Conservation (phyloP, 257 asterid genomes). For the Lantana camara region DNA sequence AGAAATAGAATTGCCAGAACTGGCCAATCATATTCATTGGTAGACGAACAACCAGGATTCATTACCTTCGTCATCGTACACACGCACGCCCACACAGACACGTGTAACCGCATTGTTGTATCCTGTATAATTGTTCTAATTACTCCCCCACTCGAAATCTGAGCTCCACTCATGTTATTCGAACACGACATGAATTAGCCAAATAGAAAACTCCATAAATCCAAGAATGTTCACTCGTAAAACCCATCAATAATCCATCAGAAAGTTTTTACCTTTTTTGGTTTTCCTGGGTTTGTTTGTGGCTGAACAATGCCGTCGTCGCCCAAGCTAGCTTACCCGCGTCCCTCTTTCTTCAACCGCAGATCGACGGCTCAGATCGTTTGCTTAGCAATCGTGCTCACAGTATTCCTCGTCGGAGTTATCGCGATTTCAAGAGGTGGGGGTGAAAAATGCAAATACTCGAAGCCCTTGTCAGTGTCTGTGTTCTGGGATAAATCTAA, state of each 20-base stretch:
- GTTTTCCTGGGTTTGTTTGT: conserved; percentile 11
- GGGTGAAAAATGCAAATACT: conserved; percentile 38
- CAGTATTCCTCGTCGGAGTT: conserved; percentile 48
- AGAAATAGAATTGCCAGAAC: too few species aligned
- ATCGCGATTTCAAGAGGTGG: conserved; percentile 38
- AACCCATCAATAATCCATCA: background rate
- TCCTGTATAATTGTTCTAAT: background rate
- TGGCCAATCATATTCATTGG: too few species aligned
- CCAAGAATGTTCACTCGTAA: background rate
- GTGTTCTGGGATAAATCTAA: conserved; percentile 63
- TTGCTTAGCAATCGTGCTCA: conserved; percentile 41
- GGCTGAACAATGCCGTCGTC: conserved; percentile 59
- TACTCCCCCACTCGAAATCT: background rate
- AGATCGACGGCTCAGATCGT: conserved; percentile 48
- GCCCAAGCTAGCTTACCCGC: conserved; percentile 56
- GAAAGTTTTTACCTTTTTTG: background rate
- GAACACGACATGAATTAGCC: background rate
- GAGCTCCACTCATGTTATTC: background rate
- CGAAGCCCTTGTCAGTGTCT: conserved; percentile 54
- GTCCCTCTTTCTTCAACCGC: conserved; percentile 38
- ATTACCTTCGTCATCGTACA: too few species aligned
- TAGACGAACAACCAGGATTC: too few species aligned
- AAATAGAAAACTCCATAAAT: background rate
- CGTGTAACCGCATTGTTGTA: too few species aligned
- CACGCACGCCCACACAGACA: too few species aligned